A percentile compares a stretch with the other conserved stretches of the same genome.
Conservation (phyloP, 495 filamentous ascomycete species). For the Aspergillus panamensis region DNA sequence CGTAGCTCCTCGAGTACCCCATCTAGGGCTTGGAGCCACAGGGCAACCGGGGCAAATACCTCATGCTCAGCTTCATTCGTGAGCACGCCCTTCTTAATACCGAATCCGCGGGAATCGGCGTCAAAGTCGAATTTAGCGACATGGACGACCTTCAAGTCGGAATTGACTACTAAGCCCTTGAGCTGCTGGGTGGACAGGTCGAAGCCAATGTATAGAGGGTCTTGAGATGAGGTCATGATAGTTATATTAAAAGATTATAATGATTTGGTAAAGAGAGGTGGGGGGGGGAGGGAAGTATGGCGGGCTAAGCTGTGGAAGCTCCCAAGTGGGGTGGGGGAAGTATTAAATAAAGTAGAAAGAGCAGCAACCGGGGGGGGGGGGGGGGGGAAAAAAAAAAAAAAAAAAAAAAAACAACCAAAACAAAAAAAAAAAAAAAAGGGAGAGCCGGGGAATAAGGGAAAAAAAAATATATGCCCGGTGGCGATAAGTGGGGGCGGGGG, state of each 20-base stretch:
- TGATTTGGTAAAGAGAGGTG: too few species aligned
- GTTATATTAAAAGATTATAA: neutral
- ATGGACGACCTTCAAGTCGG: constrained; percentile 51
- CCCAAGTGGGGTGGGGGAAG: too few species aligned
- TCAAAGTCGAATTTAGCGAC: constrained; percentile 61
- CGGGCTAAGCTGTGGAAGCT: neutral
- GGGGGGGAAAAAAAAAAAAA: too few species aligned
- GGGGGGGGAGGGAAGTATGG: neutral
- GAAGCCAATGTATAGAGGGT: constrained; percentile 82
- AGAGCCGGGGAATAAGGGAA: too few species aligned
- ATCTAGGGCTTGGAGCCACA: constrained; percentile 93
- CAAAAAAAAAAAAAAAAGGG: too few species aligned
- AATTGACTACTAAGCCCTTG: constrained; percentile 83
- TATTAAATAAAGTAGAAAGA: too few species aligned
- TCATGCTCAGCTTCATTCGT: constrained; percentile 76
- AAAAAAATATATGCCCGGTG: too few species aligned
- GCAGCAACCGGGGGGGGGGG: too few species aligned
- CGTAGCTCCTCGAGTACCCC: constrained; percentile 71
- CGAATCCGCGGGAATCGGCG: constrained; percentile 68
- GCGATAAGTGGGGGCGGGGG: too few species aligned
- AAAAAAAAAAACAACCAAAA: too few species aligned
- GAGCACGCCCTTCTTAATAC: constrained; percentile 81
- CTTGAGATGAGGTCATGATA: constrained; percentile 35
- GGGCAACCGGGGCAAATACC: constrained; percentile 85
- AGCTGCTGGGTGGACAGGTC: constrained; percentile 96